Percentiles rank a stretch among this genome's conserved stretches.
phyloP scores from a whole-genome alignment of 176 grass and related monocot genomes.

The Musa schizocarpa region DNA sequence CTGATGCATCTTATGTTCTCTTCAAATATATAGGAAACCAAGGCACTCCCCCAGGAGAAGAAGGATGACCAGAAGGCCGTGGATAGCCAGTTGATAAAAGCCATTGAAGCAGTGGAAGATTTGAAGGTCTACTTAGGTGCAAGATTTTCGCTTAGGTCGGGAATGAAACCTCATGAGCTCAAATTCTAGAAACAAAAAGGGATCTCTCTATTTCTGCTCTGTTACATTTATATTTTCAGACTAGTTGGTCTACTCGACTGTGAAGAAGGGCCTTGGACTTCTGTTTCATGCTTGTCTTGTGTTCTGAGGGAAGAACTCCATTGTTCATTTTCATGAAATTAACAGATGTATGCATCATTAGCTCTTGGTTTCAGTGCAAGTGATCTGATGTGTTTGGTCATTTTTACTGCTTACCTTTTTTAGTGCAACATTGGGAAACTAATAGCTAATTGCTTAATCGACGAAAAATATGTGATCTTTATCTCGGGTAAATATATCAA shows the following conservation, averaged over 20 bases:
- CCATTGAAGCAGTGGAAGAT: slow-evolving; percentile 62
- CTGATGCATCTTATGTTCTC: slow-evolving; percentile 5
- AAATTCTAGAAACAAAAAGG: slow-evolving; percentile 50
- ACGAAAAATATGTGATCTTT: no score
- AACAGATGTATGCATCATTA: no score
- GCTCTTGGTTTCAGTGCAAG: no score
- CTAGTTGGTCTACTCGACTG: background rate
- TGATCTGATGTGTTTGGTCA: no score
- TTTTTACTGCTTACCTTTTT: no score
- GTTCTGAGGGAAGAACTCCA: background rate
- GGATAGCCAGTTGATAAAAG: slow-evolving; percentile 50
- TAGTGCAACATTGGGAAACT: no score
- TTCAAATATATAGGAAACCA: slow-evolving; percentile 28
- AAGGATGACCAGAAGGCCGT: slow-evolving; percentile 83
- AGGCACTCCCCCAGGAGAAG: slow-evolving; percentile 52
- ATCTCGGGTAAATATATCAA: no score
- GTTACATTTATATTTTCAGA: background rate
- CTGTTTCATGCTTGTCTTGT: background rate
- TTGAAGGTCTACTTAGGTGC: slow-evolving; percentile 62
- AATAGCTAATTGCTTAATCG: no score
- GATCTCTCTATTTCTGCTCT: background rate
- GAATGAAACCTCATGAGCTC: slow-evolving; percentile 78
- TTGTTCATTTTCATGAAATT: no score
- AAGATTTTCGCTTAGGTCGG: slow-evolving; percentile 69
- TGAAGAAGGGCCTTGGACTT: background rate